Evolutionary conservation across 2,329 filamentous ascomycete genomes (phyloP).

Genomic region (Cercospora beticola): DNA sequence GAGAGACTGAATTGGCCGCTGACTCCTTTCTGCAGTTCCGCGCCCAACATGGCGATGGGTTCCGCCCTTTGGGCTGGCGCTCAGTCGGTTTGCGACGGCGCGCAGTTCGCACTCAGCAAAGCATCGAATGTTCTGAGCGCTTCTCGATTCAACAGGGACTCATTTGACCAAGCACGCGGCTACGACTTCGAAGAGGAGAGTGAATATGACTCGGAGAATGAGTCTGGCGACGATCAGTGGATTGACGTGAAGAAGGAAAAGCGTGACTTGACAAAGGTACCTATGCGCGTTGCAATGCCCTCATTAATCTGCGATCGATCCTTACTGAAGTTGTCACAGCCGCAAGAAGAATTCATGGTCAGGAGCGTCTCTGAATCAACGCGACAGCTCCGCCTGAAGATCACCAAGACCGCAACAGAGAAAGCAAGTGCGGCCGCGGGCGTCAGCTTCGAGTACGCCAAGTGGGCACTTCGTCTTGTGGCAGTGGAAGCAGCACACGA

Average conservation of each 20-base stretch:
- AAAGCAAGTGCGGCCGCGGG: constrained; percentile 17
- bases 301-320: not conserved
- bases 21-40: not conserved
- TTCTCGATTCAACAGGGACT: constrained; percentile 15
- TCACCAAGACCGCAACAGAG: constrained; percentile 4
- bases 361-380: not conserved
- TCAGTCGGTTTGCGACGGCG: not conserved
- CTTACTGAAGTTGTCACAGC: not conserved
- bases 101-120: constrained; percentile 2
- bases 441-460: constrained; percentile 13
- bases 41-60: constrained; percentile 10
- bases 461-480: constrained; percentile 8
- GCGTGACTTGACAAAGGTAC: not conserved
- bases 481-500: constrained; percentile 16
- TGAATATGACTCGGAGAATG: constrained; percentile 11
- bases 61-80: constrained; percentile 2
- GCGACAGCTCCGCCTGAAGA: constrained; percentile 1
- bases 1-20: not conserved
- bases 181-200: not conserved
- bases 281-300: not conserved
- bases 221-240: constrained; percentile 12
- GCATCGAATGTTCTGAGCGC: not conserved
- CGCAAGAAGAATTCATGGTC: constrained; percentile 6
- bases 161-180: not conserved
- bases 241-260: not conserved